A percentile compares a stretch with the other conserved stretches of the same genome.
Evolutionary conservation across 2,329 filamentous ascomycete genomes (phyloP).

Genomic region (Zymoseptoria crescenta): DNA sequence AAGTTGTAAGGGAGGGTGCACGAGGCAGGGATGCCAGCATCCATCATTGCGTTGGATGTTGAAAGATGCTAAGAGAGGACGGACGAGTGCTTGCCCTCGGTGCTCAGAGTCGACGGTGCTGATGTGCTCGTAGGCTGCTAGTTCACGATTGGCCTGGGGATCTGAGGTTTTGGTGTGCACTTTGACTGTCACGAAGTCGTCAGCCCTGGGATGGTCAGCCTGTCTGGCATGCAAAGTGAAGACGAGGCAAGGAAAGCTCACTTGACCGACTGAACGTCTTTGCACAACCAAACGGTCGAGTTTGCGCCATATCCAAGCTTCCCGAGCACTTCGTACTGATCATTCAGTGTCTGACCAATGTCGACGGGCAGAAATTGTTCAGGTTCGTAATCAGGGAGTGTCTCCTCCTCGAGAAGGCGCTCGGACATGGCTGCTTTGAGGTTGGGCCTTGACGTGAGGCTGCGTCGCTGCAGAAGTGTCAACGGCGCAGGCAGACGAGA

Average conservation of each 20-base stretch:
- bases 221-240: neutral
- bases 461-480: no score
- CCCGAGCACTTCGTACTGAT: constrained; percentile 5
- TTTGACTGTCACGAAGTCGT: neutral
- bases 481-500: no score
- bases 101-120: neutral
- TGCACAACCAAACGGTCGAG: constrained; percentile 9
- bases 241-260: neutral
- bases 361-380: constrained; percentile 4
- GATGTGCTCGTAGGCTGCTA: neutral
- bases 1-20: constrained; percentile 15
- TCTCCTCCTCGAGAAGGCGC: constrained; percentile 4
- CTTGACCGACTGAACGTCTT: constrained; percentile 5
- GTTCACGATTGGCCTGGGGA: neutral
- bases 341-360: constrained; percentile 2
- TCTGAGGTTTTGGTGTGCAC: neutral
- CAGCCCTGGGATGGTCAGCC: no score
- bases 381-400: constrained; percentile 2
- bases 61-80: constrained; percentile 7
- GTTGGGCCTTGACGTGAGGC: no score
- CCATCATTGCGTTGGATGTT: constrained; percentile 5
- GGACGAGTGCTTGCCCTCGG: neutral
- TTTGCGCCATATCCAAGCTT: constrained; percentile 7
- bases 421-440: no score
- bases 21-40: constrained; percentile 11